Evolutionary conservation across 495 filamentous ascomycete species (phyloP).

Genomic region (Aspergillus bertholletiae): DNA sequence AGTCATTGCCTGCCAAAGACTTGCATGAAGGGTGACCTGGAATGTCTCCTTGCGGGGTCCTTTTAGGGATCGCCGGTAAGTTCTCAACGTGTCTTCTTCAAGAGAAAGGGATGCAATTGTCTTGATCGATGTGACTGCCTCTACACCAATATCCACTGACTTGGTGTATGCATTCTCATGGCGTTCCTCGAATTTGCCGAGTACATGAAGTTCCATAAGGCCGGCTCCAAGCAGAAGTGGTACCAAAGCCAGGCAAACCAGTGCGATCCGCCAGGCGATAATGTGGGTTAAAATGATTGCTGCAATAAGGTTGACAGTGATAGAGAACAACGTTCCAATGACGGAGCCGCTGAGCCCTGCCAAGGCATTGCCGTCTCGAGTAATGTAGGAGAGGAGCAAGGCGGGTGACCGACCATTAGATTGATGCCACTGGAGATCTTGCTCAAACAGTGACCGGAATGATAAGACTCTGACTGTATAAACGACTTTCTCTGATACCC

Average conservation of each 20-base stretch:
- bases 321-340: conserved; percentile 45
- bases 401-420: conserved; percentile 42
- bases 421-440: conserved; percentile 49
- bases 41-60: conserved; percentile 48
- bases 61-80: conserved; percentile 43
- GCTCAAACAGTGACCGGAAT: conserved; percentile 45
- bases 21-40: conserved; percentile 35
- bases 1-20: conserved; percentile 35
- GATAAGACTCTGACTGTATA: conserved; percentile 45
- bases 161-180: conserved; percentile 53
- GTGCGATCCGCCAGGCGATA: conserved; percentile 41
- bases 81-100: conserved; percentile 34
- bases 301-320: conserved; percentile 40
- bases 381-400: conserved; percentile 43
- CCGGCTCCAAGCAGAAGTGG: conserved; percentile 41
- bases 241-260: conserved; percentile 38
- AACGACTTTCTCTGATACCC: conserved; percentile 48
- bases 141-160: conserved; percentile 48
- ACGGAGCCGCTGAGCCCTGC: conserved; percentile 41
- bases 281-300: conserved; percentile 42
- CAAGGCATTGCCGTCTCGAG: conserved; percentile 43
- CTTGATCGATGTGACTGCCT: conserved; percentile 50
- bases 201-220: conserved; percentile 50
- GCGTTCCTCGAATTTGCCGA: conserved; percentile 54
- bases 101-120: conserved; percentile 52